Evolutionary conservation across 805 yeast species (phyloP), one percentile per base, ranked within the genome.

Genomic region (Metschnikowia henanensis): DNA sequence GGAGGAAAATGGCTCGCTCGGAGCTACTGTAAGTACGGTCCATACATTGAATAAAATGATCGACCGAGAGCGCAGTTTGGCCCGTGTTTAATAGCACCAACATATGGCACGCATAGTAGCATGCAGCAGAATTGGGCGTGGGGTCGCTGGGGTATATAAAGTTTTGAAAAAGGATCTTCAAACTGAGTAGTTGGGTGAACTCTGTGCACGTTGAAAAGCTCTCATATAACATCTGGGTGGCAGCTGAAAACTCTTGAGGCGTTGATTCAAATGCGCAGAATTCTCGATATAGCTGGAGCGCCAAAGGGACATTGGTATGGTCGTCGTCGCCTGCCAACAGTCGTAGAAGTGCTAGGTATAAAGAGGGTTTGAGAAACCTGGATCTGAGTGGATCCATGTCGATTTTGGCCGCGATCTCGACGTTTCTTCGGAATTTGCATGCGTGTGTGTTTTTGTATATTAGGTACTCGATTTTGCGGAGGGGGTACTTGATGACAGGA

Each of bases 1-100:
- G 39, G 13, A 43, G 39, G 16, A 43, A 21, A 6, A 6, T 13
- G 6, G 23, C 17, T 10, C 15, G 9, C 17, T 37, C 41, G 17
- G 30, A 8, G n/a, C 18, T 26, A 5, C 9, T 10, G 3, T 26
- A 18, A 3, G 36, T 5, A 13, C 28, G 39, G 17, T 19, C 32
- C 22, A 39, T 15, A 30, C 47, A 35, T 3, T 15, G 28, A 6
- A 19, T 25, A 26, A 47, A 32, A 29, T 47, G 47, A 23, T 55
- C 60, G 9, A 53, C 18, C 0, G 70, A 70, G 16, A 43, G 33
- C n/a, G 53, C 41, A 17, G 47, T 42, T 42, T 65, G 69, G 18
- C 49, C 50, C 0, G 59, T 41, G 36, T 61, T 62, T 9, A 64
- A 22, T 9, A 62, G 53, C 1, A 56, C 46, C 34, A 53, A 49